These are phyloP conservation scores for Backusella luteola DNA, from an alignment of 192 early-diverging fungal genomes.

Conservation along the genomic window DNA sequence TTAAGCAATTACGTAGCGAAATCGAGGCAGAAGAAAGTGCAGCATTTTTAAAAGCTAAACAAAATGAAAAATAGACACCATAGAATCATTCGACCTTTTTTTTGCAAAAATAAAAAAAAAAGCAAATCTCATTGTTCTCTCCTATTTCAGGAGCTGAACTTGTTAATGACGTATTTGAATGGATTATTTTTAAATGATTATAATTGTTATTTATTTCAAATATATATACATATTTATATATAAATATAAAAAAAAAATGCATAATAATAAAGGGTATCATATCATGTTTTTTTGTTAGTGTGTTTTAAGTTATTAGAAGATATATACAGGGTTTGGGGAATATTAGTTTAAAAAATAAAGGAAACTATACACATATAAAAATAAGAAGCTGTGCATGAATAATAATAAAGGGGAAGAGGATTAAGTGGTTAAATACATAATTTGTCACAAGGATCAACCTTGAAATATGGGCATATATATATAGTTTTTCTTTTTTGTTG, in stretches of 20 bases:
- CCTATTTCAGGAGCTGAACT: background rate
- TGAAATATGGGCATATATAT: background rate
- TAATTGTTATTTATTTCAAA: background rate
- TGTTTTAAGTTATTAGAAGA: background rate
- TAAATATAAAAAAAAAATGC: constrained; percentile 1
- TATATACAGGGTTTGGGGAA: background rate
- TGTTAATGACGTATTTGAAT: background rate
- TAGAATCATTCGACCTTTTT: background rate
- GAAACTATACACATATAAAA: background rate
- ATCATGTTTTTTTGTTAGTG: background rate
- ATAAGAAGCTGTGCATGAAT: background rate
- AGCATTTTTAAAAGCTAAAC: constrained; percentile 28
- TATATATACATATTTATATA: constrained; percentile 2
- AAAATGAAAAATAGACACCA: constrained; percentile 1
- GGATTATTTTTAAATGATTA: background rate
- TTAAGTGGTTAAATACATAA: constrained; percentile 5
- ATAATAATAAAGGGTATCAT: background rate
- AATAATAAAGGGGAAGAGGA: background rate
- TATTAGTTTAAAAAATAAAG: background rate
- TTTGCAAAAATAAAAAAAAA: background rate
- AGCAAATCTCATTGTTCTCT: background rate
- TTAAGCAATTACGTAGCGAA: constrained; percentile 23
- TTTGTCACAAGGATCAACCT: background rate
- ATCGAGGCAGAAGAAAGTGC: constrained; percentile 34
- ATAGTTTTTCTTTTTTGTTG: background rate